Evolutionary conservation across 805 yeast genomes (phyloP), one percentile per base, ranked within the genome.

Genomic region (Naumovozyma castellii): DNA sequence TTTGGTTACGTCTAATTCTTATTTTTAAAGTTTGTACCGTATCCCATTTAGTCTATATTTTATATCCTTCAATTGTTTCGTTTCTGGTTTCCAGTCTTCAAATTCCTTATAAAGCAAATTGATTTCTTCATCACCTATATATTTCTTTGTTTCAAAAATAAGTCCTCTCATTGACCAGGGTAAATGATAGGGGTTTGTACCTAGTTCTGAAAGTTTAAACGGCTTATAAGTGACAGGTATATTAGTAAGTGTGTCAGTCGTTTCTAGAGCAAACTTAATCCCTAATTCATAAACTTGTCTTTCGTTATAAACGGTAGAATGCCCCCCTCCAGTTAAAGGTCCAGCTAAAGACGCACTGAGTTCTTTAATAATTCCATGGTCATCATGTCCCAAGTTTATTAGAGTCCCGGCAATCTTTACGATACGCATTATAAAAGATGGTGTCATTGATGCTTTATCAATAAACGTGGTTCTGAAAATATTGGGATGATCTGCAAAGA

Each of bases 141-240:
- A 71, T 45, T 59, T 68, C 42, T 70, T 72, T 0, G 80, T 71
- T 39, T 80, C 94, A 47, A 75, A 78, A 22, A 87, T 61, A 34
- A 90, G 64, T 0, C 96, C 95, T 34, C 95, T 66, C 64, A 87
- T 74, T 51, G 94, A 83, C 96, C 97, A 90, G 1, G 97, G 97
- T 30, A 90, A 64, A 43, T 82, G 77, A 53, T 74, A 90, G 0
- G 96, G 96, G 59, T 90, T 88, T 19, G 74, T 66, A 2, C 85
- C 86, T 15, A 81, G 61, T 45, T 74, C 73, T 5, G 84, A 77
- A 31, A 84, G 69, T 37, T 75, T 75, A 54, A 80, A 84, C 4
- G 67, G 66, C 39, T 50, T 57, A 44, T 53, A 61, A 15, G 49
- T 57, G 3, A 64, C 51, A 5, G 68, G 66, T 8, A 55, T 51